Percentiles rank a stretch among this genome's conserved stretches.
Conservation (phyloP, 208 protist species). For the Blastocrithidia nonstop region DNA sequence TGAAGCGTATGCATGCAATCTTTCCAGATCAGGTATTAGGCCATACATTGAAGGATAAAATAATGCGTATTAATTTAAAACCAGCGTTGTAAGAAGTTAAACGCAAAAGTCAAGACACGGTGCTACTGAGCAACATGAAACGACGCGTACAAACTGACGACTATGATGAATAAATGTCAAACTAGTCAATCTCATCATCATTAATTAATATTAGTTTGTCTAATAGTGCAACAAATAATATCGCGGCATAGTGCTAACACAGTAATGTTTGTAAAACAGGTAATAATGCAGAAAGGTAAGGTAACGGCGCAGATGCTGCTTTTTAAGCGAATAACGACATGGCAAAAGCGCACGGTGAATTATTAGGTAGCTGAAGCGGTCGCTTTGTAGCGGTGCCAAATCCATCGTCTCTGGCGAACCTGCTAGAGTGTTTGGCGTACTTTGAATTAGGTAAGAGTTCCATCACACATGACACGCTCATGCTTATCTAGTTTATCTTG, state of each 20-base stretch:
- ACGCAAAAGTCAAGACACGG: too few relatives aligned
- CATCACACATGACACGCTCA: conserved; percentile 34
- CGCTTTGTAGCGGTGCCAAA: too few relatives aligned
- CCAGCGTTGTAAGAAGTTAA: conserved; percentile 22
- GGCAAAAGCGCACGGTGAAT: too few relatives aligned
- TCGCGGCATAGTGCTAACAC: too few relatives aligned
- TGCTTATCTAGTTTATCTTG: conserved; percentile 27
- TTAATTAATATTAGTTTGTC: too few relatives aligned
- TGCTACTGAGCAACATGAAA: conserved; percentile 3
- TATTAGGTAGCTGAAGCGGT: too few relatives aligned
- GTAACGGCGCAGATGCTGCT: too few relatives aligned
- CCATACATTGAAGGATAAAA: conserved; percentile 45
- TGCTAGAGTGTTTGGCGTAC: conserved; percentile 69
- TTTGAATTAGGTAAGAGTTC: conserved; percentile 42
- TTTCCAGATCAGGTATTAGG: conserved; percentile 41
- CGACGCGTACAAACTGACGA: neutral
- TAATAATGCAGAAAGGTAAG: too few relatives aligned
- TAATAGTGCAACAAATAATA: too few relatives aligned
- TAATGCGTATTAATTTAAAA: conserved; percentile 47
- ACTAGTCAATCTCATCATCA: neutral
- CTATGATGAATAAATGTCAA: neutral
- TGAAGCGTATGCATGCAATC: conserved; percentile 54
- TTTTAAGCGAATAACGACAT: too few relatives aligned
- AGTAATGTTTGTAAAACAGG: too few relatives aligned
- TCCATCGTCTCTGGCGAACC: conserved; percentile 28